phyloP scores from a whole-genome alignment of 495 filamentous ascomycete genomes.

The Pseudotulostoma volvatum region DNA sequence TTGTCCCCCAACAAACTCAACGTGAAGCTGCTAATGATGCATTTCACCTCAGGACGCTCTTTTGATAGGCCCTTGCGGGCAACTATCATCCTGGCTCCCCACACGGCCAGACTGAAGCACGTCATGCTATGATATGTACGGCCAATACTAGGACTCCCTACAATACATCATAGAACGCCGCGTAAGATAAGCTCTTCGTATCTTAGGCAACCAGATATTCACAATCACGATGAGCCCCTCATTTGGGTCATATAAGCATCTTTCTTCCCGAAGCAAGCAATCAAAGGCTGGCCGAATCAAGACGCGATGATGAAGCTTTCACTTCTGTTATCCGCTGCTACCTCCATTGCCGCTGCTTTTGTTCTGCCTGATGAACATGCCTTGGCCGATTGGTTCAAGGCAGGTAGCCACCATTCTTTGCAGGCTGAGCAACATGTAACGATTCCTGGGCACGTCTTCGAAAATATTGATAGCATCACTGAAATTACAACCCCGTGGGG shows the following conservation, averaged over 20 bases:
- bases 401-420: too few species aligned
- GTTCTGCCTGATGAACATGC: not conserved
- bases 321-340: not conserved
- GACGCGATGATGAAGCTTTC: not conserved
- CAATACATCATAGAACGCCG: not conserved
- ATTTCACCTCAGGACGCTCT: too few species aligned
- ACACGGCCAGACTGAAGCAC: not conserved
- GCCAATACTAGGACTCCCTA: not conserved
- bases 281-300: not conserved
- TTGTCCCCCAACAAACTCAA: too few species aligned
- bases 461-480: constrained; percentile 13
- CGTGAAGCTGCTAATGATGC: too few species aligned
- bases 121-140: not conserved
- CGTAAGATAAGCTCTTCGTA: not conserved
- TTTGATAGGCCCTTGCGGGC: too few species aligned
- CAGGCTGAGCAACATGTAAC: constrained; percentile 12
- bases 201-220: not conserved
- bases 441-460: constrained; percentile 24
- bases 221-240: not conserved
- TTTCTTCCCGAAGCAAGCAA: too few species aligned
- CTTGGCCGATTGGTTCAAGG: not conserved
- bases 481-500: not conserved
- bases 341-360: not conserved
- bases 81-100: too few species aligned
- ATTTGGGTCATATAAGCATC: too few species aligned